A percentile compares a stretch with the other conserved stretches of the same genome.
Conservation (phyloP, 495 filamentous ascomycete species). For the Aspergillus olivimuriae region DNA sequence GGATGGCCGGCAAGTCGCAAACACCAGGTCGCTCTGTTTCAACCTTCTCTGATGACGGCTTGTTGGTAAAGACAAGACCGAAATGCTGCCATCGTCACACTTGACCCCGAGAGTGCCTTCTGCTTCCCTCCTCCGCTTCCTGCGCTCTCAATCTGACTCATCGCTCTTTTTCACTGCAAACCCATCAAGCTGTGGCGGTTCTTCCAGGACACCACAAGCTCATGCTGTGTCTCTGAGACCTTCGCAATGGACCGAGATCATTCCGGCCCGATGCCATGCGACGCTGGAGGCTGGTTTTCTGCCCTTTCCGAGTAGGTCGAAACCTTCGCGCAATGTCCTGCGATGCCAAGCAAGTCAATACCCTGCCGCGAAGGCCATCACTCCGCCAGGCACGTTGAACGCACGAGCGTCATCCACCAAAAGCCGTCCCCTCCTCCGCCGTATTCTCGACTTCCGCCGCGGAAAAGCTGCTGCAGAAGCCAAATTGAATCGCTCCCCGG, state of each 20-base stretch:
- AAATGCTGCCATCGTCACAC: conserved; percentile 35
- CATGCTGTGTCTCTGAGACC: conserved; percentile 10
- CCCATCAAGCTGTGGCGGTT: conserved; percentile 24
- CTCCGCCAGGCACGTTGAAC: not conserved
- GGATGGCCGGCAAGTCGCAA: not conserved
- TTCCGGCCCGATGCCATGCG: conserved; percentile 8
- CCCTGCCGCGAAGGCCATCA: not conserved
- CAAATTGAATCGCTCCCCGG: conserved; percentile 12
- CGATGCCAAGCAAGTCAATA: conserved; percentile 9
- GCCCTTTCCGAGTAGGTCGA: conserved; percentile 1
- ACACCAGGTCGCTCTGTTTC: not conserved
- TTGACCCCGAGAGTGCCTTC: conserved; percentile 48
- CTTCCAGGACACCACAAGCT: conserved; percentile 3
- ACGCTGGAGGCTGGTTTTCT: conserved; percentile 8
- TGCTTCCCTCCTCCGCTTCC: conserved; percentile 51
- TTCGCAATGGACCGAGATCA: conserved; percentile 18
- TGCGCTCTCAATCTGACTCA: conserved; percentile 54
- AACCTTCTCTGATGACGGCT: not conserved
- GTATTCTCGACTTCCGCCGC: conserved; percentile 45
- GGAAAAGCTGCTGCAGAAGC: conserved; percentile 21
- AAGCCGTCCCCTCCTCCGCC: conserved; percentile 47
- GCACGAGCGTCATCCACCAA: conserved; percentile 37
- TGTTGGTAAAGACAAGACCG: conserved; percentile 10
- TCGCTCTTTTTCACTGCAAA: conserved; percentile 43
- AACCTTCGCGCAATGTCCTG: conserved; percentile 3